Evolutionary conservation across 2,329 filamentous ascomycete species (phyloP), one percentile per base, ranked within the genome.

Genomic region (Proliferodiscus dingleyae): DNA sequence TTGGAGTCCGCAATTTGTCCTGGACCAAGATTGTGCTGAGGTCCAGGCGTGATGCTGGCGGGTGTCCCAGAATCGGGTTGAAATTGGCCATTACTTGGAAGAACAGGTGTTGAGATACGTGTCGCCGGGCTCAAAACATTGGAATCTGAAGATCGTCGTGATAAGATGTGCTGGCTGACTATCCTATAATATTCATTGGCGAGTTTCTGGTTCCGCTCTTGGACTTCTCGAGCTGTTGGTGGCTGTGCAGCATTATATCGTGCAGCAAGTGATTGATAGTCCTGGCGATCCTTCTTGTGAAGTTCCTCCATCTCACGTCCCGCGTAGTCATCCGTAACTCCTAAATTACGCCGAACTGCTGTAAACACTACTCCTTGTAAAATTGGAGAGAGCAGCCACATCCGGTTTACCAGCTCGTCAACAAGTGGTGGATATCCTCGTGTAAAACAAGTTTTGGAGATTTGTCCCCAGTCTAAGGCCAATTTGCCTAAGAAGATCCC

Each of bases 361-460:
- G 69, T 70, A 55, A 81, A 83, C 3, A 80, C 62, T 22, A 80
- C 72, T 1, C 61, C 62, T 53, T 80, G 75, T 5, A 85, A 62
- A 1, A 72, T 66, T 0, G 65, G 58, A 0, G 80, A 84, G 6
- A 58, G 60, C 10, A 83, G 60, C 5, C 61, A 58, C 28, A 84
- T 67, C 10, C 62, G 54, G n/a, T 61, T 58, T 4, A 69, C 60
- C 22, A 85, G 63, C 54, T 85, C 81, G 43, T 71, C 68, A 26
- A 77, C 70, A n/a, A 81, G 63, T 4, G 80, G 74, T 3, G 80
- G 80, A 53, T 71, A 76, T 2, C 62, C 61, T 32, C 71, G 65
- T 16, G 37, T 28, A 21, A 50, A 55, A 52, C 71, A 69, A 18
- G 65, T 62, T 4, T 44, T 59, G 21, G 63, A 62, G 37, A 72